These are phyloP conservation scores for Fusarium annulatum DNA, from an alignment of 2,329 filamentous ascomycete genomes.

Conservation along the genomic window DNA sequence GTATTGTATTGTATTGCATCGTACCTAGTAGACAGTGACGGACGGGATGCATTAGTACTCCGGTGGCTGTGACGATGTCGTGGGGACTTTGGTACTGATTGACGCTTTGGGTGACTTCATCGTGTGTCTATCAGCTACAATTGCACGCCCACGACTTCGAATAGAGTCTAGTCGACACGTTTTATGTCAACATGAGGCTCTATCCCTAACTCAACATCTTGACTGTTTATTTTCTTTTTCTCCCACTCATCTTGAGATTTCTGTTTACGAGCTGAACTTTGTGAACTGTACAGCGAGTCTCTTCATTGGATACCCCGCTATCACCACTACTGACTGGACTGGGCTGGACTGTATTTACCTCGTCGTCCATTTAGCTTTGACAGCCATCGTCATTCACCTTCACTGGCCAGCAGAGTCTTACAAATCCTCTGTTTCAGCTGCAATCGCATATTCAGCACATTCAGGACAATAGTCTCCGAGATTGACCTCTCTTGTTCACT, in stretches of 20 bases:
- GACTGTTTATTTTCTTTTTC: neutral
- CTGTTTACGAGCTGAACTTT: neutral
- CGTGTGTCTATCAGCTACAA: conserved; percentile 5
- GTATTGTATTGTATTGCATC: neutral
- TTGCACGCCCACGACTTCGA: conserved; percentile 14
- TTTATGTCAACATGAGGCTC: conserved; percentile 8
- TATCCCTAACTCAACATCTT: neutral
- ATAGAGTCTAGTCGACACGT: neutral
- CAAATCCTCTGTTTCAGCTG: conserved; percentile 1
- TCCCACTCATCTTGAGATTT: neutral
- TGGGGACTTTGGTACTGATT: conserved; percentile 21
- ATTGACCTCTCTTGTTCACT: conserved; percentile 5
- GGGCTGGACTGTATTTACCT: conserved; percentile 4
- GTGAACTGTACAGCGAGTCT: conserved; percentile 26
- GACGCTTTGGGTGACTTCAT: conserved; percentile 30
- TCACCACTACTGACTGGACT: conserved; percentile 8
- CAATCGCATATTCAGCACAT: neutral
- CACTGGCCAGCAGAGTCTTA: neutral
- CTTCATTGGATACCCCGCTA: conserved; percentile 28
- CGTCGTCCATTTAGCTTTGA: conserved; percentile 7
- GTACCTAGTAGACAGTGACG: neutral
- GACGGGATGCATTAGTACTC: conserved; percentile 1
- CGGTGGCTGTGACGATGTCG: conserved; percentile 24
- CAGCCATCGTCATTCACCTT: conserved; percentile 22
- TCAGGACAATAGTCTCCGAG: conserved; percentile 6